Evolutionary conservation across 75 land plant genomes (phyloP).

Genomic region (Gnetum montanum): DNA sequence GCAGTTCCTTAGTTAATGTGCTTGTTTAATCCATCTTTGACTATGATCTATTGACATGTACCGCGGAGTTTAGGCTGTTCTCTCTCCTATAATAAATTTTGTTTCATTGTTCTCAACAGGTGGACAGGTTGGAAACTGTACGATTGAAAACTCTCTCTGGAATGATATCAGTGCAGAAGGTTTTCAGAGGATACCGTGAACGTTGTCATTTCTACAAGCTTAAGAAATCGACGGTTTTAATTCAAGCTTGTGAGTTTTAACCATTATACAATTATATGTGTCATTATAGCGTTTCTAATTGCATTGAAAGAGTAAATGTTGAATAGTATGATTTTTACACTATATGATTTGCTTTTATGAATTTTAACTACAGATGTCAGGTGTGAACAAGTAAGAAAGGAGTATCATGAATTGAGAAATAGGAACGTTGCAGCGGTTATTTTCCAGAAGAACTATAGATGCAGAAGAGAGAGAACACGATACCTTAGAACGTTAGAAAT

Average conservation of each 20-base stretch:
- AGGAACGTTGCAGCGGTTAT: conserved; percentile 55
- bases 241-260: conserved; percentile 65
- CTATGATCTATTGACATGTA: too few relatives aligned
- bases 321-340: too few relatives aligned
- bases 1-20: not conserved
- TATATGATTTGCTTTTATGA: too few relatives aligned
- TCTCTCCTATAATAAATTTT: too few relatives aligned
- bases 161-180: conserved; percentile 64
- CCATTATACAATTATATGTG: not conserved
- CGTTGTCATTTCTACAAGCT: conserved; percentile 43
- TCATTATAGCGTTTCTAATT: too few relatives aligned
- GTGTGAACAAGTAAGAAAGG: conserved; percentile 35
- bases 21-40: not conserved
- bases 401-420: conserved; percentile 18
- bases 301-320: too few relatives aligned
- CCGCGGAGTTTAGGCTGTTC: too few relatives aligned
- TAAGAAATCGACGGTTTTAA: conserved; percentile 29
- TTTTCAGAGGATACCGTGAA: conserved; percentile 64
- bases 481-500: conserved; percentile 16
- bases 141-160: conserved; percentile 70
- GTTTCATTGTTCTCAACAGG: too few relatives aligned
- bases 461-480: conserved; percentile 15
- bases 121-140: conserved; percentile 82
- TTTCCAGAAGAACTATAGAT: conserved; percentile 43
- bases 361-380: conserved; percentile 40